Conservation (phyloP, 208 protist genomes). For the Wallacemonas sp. region DNA sequence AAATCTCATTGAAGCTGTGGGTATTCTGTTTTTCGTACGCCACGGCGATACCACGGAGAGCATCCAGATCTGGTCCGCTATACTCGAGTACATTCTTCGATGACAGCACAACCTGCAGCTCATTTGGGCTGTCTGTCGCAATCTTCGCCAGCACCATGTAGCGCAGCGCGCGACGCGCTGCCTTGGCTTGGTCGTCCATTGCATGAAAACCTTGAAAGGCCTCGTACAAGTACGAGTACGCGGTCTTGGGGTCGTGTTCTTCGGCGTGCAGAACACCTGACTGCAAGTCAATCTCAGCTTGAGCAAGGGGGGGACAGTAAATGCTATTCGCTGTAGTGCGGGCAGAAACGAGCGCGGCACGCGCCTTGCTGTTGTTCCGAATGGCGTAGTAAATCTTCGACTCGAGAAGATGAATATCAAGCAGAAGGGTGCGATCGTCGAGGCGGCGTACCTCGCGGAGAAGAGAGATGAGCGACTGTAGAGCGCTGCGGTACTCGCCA, state of each 20-base stretch:
- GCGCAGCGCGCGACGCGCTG: slow-evolving; percentile 92
- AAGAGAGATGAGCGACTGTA: slow-evolving; percentile 78
- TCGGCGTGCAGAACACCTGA: slow-evolving; percentile 96
- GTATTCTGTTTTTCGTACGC: slow-evolving; percentile 95
- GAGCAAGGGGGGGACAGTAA: slow-evolving; percentile 97
- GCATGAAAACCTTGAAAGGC: slow-evolving; percentile 97
- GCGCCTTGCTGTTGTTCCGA: slow-evolving; percentile 92
- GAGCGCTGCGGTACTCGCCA: slow-evolving; percentile 78
- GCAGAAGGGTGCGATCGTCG: slow-evolving; percentile 97
- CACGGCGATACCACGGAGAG: slow-evolving; percentile 93
- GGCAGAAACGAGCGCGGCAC: slow-evolving; percentile 95
- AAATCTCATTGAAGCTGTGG: slow-evolving; percentile 91
- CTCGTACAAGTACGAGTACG: slow-evolving; percentile 99
- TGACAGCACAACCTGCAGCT: slow-evolving; percentile 72
- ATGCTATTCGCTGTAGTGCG: slow-evolving; percentile 98
- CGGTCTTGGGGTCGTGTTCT: slow-evolving; percentile 98
- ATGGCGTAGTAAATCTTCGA: slow-evolving; percentile 94
- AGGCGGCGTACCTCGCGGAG: slow-evolving; percentile 96
- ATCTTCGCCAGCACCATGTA: slow-evolving; percentile 99
- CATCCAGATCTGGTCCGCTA: slow-evolving; percentile 86
- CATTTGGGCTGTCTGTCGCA: slow-evolving; percentile 64
- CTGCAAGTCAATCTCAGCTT: slow-evolving; percentile 98
- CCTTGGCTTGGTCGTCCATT: slow-evolving; percentile 75
- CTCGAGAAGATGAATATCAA: slow-evolving; percentile 98
- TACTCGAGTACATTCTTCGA: slow-evolving; percentile 94